These are phyloP conservation scores for Claviceps sorghi DNA, from an alignment of 2,329 filamentous ascomycete species.

Conservation along the genomic window DNA sequence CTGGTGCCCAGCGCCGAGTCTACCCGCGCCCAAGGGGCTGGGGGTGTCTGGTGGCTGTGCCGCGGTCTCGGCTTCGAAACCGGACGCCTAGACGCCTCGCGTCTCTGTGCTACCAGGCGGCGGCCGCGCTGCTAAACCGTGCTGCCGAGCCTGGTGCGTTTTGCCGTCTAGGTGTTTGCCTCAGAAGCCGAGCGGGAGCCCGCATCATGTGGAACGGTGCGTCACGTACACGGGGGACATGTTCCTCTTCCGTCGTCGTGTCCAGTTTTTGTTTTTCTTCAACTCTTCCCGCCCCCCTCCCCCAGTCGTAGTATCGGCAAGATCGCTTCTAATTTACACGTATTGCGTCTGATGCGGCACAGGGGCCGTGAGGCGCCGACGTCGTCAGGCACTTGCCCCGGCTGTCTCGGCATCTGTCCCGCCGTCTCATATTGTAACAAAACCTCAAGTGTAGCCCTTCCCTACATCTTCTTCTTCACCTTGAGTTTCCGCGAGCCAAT, in stretches of 20 bases:
- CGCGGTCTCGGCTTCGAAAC: too few species aligned
- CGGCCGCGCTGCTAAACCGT: too few species aligned
- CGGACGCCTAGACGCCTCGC: too few species aligned
- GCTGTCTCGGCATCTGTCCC: too few species aligned
- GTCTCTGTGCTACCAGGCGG: neutral
- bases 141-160: too few species aligned
- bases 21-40: too few species aligned
- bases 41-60: too few species aligned
- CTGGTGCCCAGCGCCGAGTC: too few species aligned
- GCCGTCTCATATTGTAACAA: neutral
- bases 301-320: too few species aligned
- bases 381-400: too few species aligned
- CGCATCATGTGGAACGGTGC: neutral
- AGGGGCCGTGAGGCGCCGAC: neutral
- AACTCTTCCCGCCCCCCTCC: too few species aligned
- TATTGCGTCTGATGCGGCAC: neutral
- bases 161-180: too few species aligned
- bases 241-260: neutral
- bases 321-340: neutral
- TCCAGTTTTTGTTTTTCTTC: neutral
- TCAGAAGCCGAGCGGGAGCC: neutral
- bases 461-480: conserved; percentile 21
- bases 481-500: conserved; percentile 27
- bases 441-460: neutral
- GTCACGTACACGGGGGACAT: neutral